Conservation (phyloP, 768 basidiomycete species). For the Boletus rubropictus region DNA sequence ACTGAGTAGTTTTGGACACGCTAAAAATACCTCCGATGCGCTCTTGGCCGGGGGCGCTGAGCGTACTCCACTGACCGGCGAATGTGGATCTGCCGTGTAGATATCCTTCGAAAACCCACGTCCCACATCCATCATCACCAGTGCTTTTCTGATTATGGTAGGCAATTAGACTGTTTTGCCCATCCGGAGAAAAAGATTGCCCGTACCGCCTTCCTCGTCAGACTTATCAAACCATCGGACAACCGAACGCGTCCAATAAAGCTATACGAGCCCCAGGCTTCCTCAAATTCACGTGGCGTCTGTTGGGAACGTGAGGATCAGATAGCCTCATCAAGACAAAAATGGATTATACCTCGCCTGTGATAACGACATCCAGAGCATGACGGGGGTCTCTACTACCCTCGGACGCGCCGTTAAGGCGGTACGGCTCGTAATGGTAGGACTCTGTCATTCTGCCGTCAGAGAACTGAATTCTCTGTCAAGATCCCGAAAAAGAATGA, state of each 20-base stretch:
- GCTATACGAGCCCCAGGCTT: constrained; percentile 62
- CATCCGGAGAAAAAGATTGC: constrained; percentile 7
- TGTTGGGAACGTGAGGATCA: constrained; percentile 28
- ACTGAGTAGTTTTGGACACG: constrained; percentile 38
- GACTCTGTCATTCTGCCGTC: constrained; percentile 22
- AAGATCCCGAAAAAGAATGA: constrained; percentile 4
- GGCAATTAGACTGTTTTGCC: background rate
- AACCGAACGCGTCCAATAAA: constrained; percentile 52
- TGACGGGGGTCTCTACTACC: constrained; percentile 25
- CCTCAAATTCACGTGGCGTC: constrained; percentile 50
- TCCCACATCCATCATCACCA: constrained; percentile 37
- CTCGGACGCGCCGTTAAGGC: constrained; percentile 25
- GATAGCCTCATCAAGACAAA: constrained; percentile 17
- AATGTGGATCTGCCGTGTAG: constrained; percentile 44
- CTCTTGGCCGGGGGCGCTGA: constrained; percentile 27
- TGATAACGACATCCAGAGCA: constrained; percentile 34
- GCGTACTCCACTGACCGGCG: constrained; percentile 50
- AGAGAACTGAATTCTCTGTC: constrained; percentile 23
- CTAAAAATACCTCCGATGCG: constrained; percentile 53
- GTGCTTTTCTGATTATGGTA: constrained; percentile 35
- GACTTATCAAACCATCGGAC: constrained; percentile 52
- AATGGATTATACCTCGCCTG: constrained; percentile 27
- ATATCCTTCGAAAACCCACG: constrained; percentile 56
- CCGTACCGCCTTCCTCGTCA: constrained; percentile 59
- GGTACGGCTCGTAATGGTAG: constrained; percentile 30